phyloP scores from a whole-genome alignment of 1,284 basidiomycete genomes.

The Schizophyllum amplum region DNA sequence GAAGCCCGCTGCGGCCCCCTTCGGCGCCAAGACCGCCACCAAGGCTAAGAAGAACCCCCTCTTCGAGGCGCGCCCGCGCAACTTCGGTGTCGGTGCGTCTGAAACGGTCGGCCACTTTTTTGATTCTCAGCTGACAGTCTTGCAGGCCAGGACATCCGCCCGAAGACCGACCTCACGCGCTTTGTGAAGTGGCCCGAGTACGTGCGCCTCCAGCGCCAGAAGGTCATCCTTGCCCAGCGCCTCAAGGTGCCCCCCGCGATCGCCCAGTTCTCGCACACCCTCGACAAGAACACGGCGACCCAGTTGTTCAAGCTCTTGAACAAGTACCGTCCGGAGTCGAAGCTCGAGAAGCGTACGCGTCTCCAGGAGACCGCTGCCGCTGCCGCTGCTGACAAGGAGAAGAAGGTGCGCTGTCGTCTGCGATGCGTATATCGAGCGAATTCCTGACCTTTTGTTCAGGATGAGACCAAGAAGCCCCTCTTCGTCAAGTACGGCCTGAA shows the following conservation, averaged over 20 bases:
- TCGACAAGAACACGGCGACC: conserved; percentile 99
- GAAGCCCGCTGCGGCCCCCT: conserved; percentile 74
- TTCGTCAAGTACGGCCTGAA: conserved; percentile 97
- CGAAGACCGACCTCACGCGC: conserved; percentile 86
- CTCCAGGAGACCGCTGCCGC: conserved; percentile 72
- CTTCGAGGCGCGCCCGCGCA: conserved; percentile 85
- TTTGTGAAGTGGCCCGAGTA: conserved; percentile 99
- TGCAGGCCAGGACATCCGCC: conserved; percentile 90
- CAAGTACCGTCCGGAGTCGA: conserved; percentile 93
- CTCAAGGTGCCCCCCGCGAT: conserved; percentile 98
- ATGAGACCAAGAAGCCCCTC: conserved; percentile 80
- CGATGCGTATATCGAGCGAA: conserved; percentile 7
- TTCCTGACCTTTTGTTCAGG: conserved; percentile 29
- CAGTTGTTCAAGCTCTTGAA: conserved; percentile 97
- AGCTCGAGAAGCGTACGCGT: conserved; percentile 97
- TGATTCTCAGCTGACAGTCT: conserved; percentile 3
- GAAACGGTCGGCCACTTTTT: background rate
- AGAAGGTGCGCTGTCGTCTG: conserved; percentile 38
- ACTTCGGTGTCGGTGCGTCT: conserved; percentile 89
- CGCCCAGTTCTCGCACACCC: conserved; percentile 94
- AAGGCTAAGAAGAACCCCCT: conserved; percentile 92
- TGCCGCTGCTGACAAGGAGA: conserved; percentile 73
- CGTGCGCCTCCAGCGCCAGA: conserved; percentile 96
- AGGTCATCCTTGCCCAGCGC: conserved; percentile 97
- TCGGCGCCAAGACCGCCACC: conserved; percentile 63